Base-by-base conservation (phyloP, 2,329 filamentous ascomycete genomes). In the Calonectria montana region DNA sequence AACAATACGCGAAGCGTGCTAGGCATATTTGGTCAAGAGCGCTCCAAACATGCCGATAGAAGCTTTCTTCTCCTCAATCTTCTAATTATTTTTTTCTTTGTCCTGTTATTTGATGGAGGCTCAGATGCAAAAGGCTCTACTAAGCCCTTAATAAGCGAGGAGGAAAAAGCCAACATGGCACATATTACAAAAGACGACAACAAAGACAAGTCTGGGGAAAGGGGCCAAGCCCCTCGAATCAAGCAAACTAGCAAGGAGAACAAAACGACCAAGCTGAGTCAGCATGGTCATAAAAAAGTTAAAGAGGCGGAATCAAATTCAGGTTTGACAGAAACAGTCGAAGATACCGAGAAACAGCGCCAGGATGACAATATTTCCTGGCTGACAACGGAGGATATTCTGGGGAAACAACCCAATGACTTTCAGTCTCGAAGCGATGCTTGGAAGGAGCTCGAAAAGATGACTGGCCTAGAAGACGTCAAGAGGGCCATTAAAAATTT, bases 341-440 rank as follows among this genome's bases (percentile, higher is more conserved):
- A 59, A 16, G 25, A 2, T 27, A 23, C 21, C 8, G n/a, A 39
- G 16, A 59, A 39, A 16, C 23, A 39, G 35, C 15, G 10, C 1
- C 21, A 59, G 29, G 4, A 16, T 16, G 31, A 59, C n/a, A 79
- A 37, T 74, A 79, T 45, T 80, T 71, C 71, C 74, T 57, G 50
- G 77, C 53, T 81, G 65, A 91, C 86, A 0, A 91, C 90, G 74
- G 90, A 93, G 77, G 93, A 95, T 73, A 79, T 95, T 0, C 90
- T 95, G 12, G 93, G 93, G 1, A 59, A 59, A 8, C 0, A 92
- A 91, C 0, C 89, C 92, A 70, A 92, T 91, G 0, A 86, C 85
- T 0, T 79, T 84, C 4, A 89, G 87, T 0, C 83, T 93, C 1
- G 74, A 84, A 91, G 87, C 48, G 70, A 79, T 1, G 88, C 91